phyloP scores from a whole-genome alignment of 495 filamentous ascomycete genomes.

The Neurospora tetraspora region DNA sequence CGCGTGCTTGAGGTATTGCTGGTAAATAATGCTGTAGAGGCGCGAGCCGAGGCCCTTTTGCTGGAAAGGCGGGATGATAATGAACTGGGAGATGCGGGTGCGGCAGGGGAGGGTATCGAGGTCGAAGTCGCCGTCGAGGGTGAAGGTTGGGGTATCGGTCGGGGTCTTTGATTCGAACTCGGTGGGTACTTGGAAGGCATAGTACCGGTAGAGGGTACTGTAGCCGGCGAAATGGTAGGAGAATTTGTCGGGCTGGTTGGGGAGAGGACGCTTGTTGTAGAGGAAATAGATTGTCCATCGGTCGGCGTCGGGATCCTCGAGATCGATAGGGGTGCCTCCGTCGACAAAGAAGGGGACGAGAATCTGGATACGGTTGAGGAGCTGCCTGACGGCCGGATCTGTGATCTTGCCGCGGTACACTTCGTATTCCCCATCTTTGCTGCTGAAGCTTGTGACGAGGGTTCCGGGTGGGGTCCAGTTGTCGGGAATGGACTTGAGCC shows the following conservation, averaged over 20 bases:
- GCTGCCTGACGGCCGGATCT: constrained; percentile 45
- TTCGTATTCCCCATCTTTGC: constrained; percentile 32
- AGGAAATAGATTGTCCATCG: constrained; percentile 84
- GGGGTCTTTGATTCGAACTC: background rate
- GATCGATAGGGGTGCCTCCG: constrained; percentile 61
- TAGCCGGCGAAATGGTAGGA: constrained; percentile 75
- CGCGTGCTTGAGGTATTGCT: constrained; percentile 48
- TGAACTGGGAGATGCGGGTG: constrained; percentile 83
- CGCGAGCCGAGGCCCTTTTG: constrained; percentile 64
- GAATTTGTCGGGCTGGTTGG: constrained; percentile 35
- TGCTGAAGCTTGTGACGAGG: constrained; percentile 30
- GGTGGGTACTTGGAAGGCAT: constrained; percentile 34
- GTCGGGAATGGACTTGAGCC: constrained; percentile 42
- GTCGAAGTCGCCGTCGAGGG: constrained; percentile 16
- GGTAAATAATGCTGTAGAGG: constrained; percentile 71
- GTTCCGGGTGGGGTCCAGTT: constrained; percentile 51
- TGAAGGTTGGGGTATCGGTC: constrained; percentile 13
- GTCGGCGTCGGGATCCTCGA: constrained; percentile 63
- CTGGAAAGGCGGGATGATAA: constrained; percentile 86
- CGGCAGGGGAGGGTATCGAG: constrained; percentile 48
- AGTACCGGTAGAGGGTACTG: constrained; percentile 81
- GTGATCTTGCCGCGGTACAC: constrained; percentile 43
- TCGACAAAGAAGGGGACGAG: constrained; percentile 86
- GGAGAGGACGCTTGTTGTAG: constrained; percentile 52
- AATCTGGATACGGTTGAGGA: constrained; percentile 72